These are phyloP conservation scores for Voacanga thouarsii DNA, from an alignment of 257 asterid species.

Conservation along the genomic window DNA sequence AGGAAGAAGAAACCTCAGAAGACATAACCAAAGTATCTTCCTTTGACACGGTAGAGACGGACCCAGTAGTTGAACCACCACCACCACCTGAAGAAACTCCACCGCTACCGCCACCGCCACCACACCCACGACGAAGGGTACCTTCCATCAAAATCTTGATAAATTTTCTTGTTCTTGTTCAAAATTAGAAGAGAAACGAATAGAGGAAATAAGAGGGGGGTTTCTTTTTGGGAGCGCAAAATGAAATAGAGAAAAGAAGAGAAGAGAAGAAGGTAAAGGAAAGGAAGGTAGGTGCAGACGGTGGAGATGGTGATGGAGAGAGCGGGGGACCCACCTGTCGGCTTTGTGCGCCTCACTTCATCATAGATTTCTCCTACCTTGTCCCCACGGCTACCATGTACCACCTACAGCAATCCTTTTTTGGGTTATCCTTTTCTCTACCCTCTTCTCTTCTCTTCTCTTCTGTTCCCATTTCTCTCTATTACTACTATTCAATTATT, in stretches of 20 bases:
- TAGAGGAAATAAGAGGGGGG: slow-evolving; percentile 2
- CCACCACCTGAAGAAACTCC: slow-evolving; percentile 22
- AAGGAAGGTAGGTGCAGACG: slow-evolving; percentile 24
- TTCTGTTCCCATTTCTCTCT: no score
- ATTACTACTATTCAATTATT: background rate
- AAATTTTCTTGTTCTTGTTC: background rate
- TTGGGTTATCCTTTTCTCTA: background rate
- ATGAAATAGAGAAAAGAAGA: background rate
- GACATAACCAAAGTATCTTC: slow-evolving; percentile 42
- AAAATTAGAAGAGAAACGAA: background rate
- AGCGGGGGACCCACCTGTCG: slow-evolving; percentile 52
- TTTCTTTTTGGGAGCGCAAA: slow-evolving; percentile 1
- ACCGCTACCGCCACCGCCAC: slow-evolving; percentile 14
- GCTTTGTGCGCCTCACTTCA: slow-evolving; percentile 59
- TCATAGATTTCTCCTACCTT: slow-evolving; percentile 46
- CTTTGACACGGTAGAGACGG: slow-evolving; percentile 42
- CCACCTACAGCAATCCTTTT: background rate
- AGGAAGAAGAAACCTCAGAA: slow-evolving; percentile 52
- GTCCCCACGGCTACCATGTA: slow-evolving; percentile 27
- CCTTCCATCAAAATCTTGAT: slow-evolving; percentile 31
- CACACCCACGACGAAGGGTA: background rate
- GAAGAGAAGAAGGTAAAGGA: slow-evolving; percentile 21
- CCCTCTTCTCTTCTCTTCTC: background rate
- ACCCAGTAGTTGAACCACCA: slow-evolving; percentile 25
- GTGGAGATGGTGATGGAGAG: slow-evolving; percentile 14